Conservation (phyloP, 176 grass and related monocot genomes). For the Avena eriantha region DNA sequence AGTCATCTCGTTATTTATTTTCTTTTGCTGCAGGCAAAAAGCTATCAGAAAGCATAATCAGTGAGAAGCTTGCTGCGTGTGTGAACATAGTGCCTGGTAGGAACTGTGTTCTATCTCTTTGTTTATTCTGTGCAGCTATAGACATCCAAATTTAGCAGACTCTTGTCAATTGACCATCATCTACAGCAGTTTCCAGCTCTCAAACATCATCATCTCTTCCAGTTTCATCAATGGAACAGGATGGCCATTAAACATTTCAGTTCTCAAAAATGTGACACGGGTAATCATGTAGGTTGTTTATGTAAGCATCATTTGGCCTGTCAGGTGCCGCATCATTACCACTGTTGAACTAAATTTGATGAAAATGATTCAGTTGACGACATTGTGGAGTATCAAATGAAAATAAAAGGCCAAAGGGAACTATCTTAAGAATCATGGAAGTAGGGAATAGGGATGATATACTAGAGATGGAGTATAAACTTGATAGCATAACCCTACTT, state of each 20-base stretch:
- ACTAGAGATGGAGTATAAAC: background rate
- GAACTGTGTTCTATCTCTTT: background rate
- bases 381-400: background rate
- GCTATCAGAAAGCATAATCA: slow-evolving; percentile 82
- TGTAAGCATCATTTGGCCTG: background rate
- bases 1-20: background rate
- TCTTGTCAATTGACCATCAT: background rate
- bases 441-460: background rate
- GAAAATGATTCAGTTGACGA: background rate
- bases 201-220: background rate
- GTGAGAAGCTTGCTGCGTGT: slow-evolving; percentile 85
- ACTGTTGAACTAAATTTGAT: slow-evolving; percentile 12
- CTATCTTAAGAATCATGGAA: background rate
- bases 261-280: background rate
- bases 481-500: background rate
- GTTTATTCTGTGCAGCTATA: slow-evolving; percentile 8
- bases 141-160: background rate
- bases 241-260: background rate
- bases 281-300: background rate
- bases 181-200: background rate
- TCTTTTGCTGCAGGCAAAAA: slow-evolving; percentile 66
- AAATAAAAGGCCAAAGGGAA: slow-evolving; percentile 4
- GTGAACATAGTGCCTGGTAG: slow-evolving; percentile 84
- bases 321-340: background rate
- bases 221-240: background rate